Evolutionary conservation across 2,329 filamentous ascomycete genomes (phyloP), one percentile per base, ranked within the genome.

Genomic region (Ilyonectria mors-panacis): DNA sequence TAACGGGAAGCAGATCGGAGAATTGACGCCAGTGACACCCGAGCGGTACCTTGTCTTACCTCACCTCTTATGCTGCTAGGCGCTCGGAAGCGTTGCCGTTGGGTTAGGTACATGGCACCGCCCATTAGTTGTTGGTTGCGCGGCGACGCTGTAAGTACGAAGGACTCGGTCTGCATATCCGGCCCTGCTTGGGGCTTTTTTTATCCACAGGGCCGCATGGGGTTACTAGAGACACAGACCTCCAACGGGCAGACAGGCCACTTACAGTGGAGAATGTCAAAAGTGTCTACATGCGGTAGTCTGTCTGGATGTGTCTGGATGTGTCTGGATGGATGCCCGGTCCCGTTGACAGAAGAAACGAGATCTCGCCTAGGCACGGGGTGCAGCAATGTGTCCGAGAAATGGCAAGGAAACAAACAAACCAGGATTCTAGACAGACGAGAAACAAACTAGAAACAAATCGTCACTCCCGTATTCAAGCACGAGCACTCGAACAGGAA

Each of bases 1-100:
- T n/a, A 35, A n/a, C 17, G 28, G 28, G 23, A 56, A 45, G 54
- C 26, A 57, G n/a, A 55, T 53, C 50, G n/a, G 50, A 53, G 50
- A 53, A 53, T 53, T 35, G 50, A 19, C 30, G 33, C 50, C 50
- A 53, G 50, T 35, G 39, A 17, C 15, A 13, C 4, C 44, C 19
- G 21, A 21, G 10, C 44, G 44, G n/a, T 21, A 15, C 30, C 30
- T 35, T 50, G 37, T 17, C 57, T 53, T 33, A 12, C 30, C 15
- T 10, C 17, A 33, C 17, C 2, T 23, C 7, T 13, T 15, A 45
- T 64, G 50, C 23, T 44, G 48, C 48, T 65, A 57, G 63, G 63
- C 63, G 63, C 63, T 65, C 57, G 63, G 63, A 60, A 65, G 30
- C 26, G 6, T 33, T 56, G 63, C 63, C 63, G 57, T 59, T 65